Evolutionary conservation across 2,329 filamentous ascomycete species (phyloP), one percentile per base, ranked within the genome.

Genomic region (Stachybotrys chlorohalonatus): DNA sequence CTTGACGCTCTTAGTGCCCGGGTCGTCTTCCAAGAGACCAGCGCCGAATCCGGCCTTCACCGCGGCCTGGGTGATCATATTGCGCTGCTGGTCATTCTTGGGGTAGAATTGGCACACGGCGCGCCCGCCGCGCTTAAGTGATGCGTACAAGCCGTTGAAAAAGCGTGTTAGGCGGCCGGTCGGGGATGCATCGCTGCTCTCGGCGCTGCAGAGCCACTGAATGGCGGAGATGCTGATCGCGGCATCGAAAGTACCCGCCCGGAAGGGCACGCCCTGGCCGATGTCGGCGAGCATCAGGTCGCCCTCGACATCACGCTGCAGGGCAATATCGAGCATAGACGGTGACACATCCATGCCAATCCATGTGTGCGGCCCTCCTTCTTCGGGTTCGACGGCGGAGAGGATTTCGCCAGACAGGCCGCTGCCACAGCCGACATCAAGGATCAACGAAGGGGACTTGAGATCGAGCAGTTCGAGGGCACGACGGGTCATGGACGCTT

Each of bases 91-190:
- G 62, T 95, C 88, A 69, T 99, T 97, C 74, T 96, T 96, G 3
- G 94, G 94, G 69, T 99, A 99, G 71, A 99, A 99, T 66, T 99
- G 94, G 68, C 92, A 96, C 13, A 97, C 93, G 0, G 94, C 94
- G 45, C 90, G 81, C 1, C 90, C 94, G 6, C 94, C 94, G 17
- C 94, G 79, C 59, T 85, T 84, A 58, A 99, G 73, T 57, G 85
- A 85, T 0, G 90, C 88, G 71, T 97, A 99, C 1, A 99, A 73
- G 0, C 91, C 90, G 64, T 95, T 90, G 70, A 99, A 99, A 68
- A 99, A 99, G 49, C 93, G 79, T 5, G 83, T 81, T 31, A 99
- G 72, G 6, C 94, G 77, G 0, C 88, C 90, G 31, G 87, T 82
- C 1, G 91, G 88, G 1, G 82, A 89, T 0, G 94, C 92, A 52